Percentiles rank a stretch among this genome's conserved stretches.
Conservation (phyloP, 2,329 filamentous ascomycete species). For the Calonectria henricotiae region DNA sequence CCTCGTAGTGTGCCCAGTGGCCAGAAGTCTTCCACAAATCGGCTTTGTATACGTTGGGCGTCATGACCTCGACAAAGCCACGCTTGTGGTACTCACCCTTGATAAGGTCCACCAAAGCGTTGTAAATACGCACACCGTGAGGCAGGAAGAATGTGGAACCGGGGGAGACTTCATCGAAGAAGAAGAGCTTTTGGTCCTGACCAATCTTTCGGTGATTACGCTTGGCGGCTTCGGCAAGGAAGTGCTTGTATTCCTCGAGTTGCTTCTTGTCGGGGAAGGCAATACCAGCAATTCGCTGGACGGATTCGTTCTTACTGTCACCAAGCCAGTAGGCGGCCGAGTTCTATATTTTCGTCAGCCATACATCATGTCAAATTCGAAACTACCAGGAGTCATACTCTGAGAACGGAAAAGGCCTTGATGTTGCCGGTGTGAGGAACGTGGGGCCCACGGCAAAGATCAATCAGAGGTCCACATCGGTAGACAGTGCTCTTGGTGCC, state of each 20-base stretch:
- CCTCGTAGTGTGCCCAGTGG: constrained; percentile 89
- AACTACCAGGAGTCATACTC: constrained; percentile 61
- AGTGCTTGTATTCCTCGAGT: constrained; percentile 93
- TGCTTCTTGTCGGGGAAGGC: constrained; percentile 97
- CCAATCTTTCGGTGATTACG: constrained; percentile 95
- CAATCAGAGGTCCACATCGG: constrained; percentile 92
- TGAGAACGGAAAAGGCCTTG: constrained; percentile 95
- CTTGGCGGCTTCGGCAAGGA: constrained; percentile 98
- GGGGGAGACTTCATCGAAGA: constrained; percentile 95
- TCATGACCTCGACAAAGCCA: constrained; percentile 94
- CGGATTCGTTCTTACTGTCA: constrained; percentile 92
- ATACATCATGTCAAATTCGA: not conserved
- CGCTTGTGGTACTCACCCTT: constrained; percentile 92
- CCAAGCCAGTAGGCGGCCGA: constrained; percentile 90
- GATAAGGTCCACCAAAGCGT: constrained; percentile 86
- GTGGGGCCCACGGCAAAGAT: constrained; percentile 95
- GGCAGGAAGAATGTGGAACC: constrained; percentile 94
- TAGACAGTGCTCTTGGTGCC: constrained; percentile 96
- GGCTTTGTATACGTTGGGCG: constrained; percentile 95
- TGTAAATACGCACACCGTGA: constrained; percentile 94
- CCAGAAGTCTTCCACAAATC: constrained; percentile 95
- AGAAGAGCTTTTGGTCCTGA: constrained; percentile 96
- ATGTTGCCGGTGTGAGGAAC: constrained; percentile 93
- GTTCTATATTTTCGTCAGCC: constrained; percentile 71
- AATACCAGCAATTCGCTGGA: constrained; percentile 97